Evolutionary conservation across 208 protist species (phyloP), one percentile per base, ranked within the genome.

Genomic region (Wallacemonas sp.): DNA sequence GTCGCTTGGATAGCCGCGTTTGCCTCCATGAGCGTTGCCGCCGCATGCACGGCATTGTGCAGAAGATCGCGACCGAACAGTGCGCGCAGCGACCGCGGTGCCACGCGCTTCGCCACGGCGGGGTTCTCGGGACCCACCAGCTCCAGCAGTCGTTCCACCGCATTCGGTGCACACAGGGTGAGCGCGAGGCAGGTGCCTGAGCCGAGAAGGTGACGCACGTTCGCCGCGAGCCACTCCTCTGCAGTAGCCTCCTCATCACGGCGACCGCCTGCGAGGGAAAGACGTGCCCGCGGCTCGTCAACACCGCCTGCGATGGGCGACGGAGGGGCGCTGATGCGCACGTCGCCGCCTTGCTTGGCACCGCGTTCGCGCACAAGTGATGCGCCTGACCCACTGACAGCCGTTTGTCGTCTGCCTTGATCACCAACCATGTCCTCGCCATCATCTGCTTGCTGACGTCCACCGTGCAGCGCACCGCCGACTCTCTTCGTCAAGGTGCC

Each of bases 121-220:
- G 85, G 83, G 41, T 86, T 76, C 50, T 94, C 82, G 0, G 88
- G 88, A 0, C 85, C 88, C 15, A 78, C 74, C n/a, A 94, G 44
- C 53, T 71, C 66, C 24, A 77, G n/a, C 29, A 94, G 62, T 8
- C 61, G 62, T 46, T 91, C 80, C 0, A 91, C 72, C 9, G 88
- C 88, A 50, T 87, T 85, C 1, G 76, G 52, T 1, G 74, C 71
- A 19, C 78, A 75, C 22, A 94, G 67, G 10, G 83, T 62, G 22
- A 91, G 21, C 26, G 83, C 82, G 27, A 91, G 53, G 33, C 76
- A 85, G 0, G 88, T 91, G 26, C 88, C 88, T 13, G 78, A 66
- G 34, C 72, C 66, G 19, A 74, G 24, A 19, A 94, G 76, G 59
- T 83, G 77, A 12, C 60, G 44, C 30, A 87, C 73, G 34, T 89